Evolutionary conservation across 768 basidiomycete genomes (phyloP), one percentile per base, ranked within the genome.

Genomic region (Tephrocybe sp.): DNA sequence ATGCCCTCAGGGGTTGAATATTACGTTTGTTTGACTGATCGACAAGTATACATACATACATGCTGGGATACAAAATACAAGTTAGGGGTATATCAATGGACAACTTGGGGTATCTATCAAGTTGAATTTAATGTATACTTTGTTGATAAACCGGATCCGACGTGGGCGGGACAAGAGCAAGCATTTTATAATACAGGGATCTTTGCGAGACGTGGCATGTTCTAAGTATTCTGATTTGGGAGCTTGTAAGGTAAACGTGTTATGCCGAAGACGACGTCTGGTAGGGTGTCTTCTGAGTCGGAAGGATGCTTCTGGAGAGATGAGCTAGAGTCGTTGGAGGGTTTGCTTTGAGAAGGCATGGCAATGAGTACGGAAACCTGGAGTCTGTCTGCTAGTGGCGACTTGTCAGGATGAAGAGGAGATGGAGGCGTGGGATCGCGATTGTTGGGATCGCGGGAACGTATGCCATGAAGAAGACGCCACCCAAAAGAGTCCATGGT

Each of bases 321-420:
- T 19, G 34, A 48, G 10, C 56, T 54, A 33, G 61, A 64, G 31
- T 52, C 54, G 30, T 57, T 57, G 23, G 50, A 40, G 6, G 59
- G 48, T 15, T 56, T 62, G 39, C 39, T 60, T 9, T 64, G 67
- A 15, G 71, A 65, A 2, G 83, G 82, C 82, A 83, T 83, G 15
- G 75, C 72, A 38, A 84, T 70, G 50, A 84, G 66, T 2, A 83
- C 78, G 15, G 80, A 73, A 10, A 84, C 69, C 56, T 81, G 77
- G 18, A 81, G 64, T 59, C 69, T 67, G 53, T 73, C 70, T 34
- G 66, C 61, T 40, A n/a, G n/a, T 64, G 62, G 12, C 33, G 18
- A 40, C 33, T 49, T 29, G 19, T 7, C 25, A 23, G 42, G 54
- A 12, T 52, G 50, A 13, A 36, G 42, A 40, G 21, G 21, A 30